Percentiles rank a stretch among this genome's conserved stretches.
Conservation (phyloP, 2,329 filamentous ascomycete species). For the Sporothrix brasiliensis region DNA sequence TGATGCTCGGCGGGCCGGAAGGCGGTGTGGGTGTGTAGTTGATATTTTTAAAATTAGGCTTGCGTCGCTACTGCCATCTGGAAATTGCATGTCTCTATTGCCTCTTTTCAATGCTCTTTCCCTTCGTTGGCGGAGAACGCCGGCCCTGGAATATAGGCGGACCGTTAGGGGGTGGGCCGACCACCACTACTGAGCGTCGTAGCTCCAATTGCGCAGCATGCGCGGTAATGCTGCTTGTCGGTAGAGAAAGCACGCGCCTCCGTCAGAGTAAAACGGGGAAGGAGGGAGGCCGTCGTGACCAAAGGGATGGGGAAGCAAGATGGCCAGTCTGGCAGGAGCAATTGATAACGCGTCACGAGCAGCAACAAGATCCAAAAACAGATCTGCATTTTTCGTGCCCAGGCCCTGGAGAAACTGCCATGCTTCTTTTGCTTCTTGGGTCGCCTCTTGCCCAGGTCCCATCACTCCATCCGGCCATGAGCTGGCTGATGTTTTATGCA, state of each 20-base stretch:
- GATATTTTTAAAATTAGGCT: conserved; percentile 26
- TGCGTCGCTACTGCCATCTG: conserved; percentile 12
- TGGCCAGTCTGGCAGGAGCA: no score
- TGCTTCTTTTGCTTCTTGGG: conserved; percentile 11
- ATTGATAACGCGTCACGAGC: no score
- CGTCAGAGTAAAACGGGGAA: neutral
- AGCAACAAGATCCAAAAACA: neutral
- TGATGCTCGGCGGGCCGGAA: conserved; percentile 20
- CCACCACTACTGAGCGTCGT: conserved; percentile 14
- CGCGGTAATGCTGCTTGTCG: conserved; percentile 7
- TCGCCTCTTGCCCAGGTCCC: neutral
- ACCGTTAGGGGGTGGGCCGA: neutral
- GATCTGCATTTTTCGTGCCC: neutral
- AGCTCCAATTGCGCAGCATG: conserved; percentile 18
- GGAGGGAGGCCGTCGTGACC: no score
- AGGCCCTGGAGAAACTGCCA: conserved; percentile 17
- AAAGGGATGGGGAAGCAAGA: no score
- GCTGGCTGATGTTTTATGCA: conserved; percentile 16
- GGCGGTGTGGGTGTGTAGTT: conserved; percentile 1
- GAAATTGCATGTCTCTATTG: conserved; percentile 20
- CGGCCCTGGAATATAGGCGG: neutral
- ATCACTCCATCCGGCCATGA: neutral
- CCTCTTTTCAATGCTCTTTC: neutral
- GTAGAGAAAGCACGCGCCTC: conserved; percentile 5
- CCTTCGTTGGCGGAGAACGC: neutral